Conservation (phyloP, 1,139 yeast species). For the Debaryomycetaceae sp. region DNA sequence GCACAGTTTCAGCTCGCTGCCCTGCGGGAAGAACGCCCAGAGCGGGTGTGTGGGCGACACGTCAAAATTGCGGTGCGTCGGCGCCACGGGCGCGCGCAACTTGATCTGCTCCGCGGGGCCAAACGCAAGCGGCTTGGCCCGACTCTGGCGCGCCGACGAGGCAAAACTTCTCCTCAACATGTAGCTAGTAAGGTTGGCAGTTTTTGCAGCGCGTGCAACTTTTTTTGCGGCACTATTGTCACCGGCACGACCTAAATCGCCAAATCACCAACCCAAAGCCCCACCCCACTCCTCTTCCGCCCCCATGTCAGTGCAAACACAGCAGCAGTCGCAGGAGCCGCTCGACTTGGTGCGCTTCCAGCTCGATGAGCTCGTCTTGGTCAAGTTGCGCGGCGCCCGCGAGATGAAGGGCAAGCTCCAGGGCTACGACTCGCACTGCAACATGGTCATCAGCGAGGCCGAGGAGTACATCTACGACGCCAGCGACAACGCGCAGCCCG, state of each 20-base stretch:
- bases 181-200: too few species aligned
- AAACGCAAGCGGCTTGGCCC: conserved; percentile 28
- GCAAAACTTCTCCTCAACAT: too few species aligned
- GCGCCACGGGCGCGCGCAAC: conserved; percentile 82
- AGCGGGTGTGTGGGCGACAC: conserved; percentile 87
- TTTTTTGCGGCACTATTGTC: too few species aligned
- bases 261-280: too few species aligned
- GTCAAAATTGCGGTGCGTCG: conserved; percentile 66
- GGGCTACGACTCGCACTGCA: conserved; percentile 95
- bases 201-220: too few species aligned
- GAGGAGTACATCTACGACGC: conserved; percentile 70
- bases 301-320: conserved; percentile 33
- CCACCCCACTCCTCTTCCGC: conserved; percentile 1
- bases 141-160: neutral
- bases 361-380: conserved; percentile 80
- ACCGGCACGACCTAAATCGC: too few species aligned
- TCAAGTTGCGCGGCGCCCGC: conserved; percentile 94
- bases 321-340: conserved; percentile 52
- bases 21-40: conserved; percentile 85
- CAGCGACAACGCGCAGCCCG: conserved; percentile 46
- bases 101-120: conserved; percentile 25
- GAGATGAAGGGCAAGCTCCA: conserved; percentile 88
- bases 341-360: conserved; percentile 83
- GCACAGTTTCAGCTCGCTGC: conserved; percentile 41
- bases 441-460: conserved; percentile 92